These are phyloP conservation scores for Polytolypa hystricis DNA, from an alignment of 2,329 filamentous ascomycete genomes.

Conservation along the genomic window DNA sequence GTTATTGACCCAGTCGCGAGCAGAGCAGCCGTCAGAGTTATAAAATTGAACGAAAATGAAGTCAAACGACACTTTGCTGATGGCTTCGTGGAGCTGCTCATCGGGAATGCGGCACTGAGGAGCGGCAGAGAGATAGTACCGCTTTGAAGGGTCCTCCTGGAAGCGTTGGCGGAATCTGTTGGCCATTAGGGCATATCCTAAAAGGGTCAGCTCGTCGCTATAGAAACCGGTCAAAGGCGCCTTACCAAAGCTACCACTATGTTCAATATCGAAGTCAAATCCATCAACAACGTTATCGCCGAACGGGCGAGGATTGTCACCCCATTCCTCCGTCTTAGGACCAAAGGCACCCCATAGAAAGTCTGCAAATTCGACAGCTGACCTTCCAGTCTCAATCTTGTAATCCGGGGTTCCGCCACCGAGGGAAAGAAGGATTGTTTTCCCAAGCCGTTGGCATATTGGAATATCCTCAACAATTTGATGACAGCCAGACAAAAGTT, in stretches of 20 bases:
- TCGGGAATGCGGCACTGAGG: constrained; percentile 44
- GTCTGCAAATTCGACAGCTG: constrained; percentile 38
- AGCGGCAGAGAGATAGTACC: constrained; percentile 42
- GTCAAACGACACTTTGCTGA: constrained; percentile 37
- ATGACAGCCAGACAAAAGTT: constrained; percentile 34
- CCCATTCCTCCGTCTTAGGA: constrained; percentile 24
- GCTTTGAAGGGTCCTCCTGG: constrained; percentile 17
- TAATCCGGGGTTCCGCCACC: constrained; percentile 35
- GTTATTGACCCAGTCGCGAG: constrained; percentile 30
- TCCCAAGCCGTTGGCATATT: constrained; percentile 30
- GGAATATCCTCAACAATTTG: constrained; percentile 34
- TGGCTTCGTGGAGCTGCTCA: constrained; percentile 34
- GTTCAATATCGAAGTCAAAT: constrained; percentile 41
- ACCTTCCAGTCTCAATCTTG: constrained; percentile 29
- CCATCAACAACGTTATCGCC: constrained; percentile 38
- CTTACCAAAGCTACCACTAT: constrained; percentile 21
- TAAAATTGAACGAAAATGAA: constrained; percentile 48
- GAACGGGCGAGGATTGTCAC: constrained; percentile 37
- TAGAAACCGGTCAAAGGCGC: constrained; percentile 5
- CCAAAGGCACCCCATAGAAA: constrained; percentile 43
- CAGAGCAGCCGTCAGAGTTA: constrained; percentile 42
- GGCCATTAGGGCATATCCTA: constrained; percentile 39
- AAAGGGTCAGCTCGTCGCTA: constrained; percentile 3
- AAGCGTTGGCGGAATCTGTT: constrained; percentile 35
- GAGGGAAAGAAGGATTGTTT: constrained; percentile 37